Evolutionary conservation across 495 filamentous ascomycete genomes (phyloP).

Genomic region (Amorphotheca resinae): DNA sequence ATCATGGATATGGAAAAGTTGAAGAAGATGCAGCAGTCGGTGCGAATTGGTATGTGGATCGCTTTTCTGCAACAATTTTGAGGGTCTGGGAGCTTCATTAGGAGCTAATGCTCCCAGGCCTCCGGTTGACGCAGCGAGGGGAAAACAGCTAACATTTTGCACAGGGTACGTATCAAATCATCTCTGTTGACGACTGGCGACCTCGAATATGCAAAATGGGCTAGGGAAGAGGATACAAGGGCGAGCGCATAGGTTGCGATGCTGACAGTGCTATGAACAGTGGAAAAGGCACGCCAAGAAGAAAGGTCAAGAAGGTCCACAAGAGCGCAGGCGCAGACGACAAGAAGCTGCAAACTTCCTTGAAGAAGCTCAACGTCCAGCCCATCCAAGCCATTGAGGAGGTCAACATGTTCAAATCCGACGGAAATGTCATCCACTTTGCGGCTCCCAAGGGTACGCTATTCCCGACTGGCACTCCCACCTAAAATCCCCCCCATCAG

Average conservation of each 20-base stretch:
- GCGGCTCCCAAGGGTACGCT: slow-evolving; percentile 82
- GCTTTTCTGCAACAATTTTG: slow-evolving; percentile 11
- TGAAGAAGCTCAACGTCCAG: slow-evolving; percentile 94
- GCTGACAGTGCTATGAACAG: slow-evolving; percentile 33
- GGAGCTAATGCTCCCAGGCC: neutral
- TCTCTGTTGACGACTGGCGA: slow-evolving; percentile 1
- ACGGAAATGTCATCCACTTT: slow-evolving; percentile 99
- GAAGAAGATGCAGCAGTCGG: slow-evolving; percentile 63
- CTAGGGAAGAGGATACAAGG: neutral
- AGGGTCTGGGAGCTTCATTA: neutral
- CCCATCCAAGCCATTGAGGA: slow-evolving; percentile 98
- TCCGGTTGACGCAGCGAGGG: no score
- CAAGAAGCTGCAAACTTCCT: slow-evolving; percentile 93
- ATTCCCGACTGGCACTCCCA: neutral
- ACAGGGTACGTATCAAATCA: slow-evolving; percentile 24
- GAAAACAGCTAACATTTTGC: slow-evolving; percentile 18
- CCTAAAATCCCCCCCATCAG: neutral
- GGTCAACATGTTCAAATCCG: slow-evolving; percentile 99
- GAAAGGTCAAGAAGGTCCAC: slow-evolving; percentile 97
- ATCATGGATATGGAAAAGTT: slow-evolving; percentile 64
- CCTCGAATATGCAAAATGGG: neutral
- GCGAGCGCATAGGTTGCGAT: neutral
- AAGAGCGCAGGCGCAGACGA: slow-evolving; percentile 84
- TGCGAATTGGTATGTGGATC: slow-evolving; percentile 59
- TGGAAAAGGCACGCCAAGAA: slow-evolving; percentile 94